These are phyloP conservation scores for Ceratobasidium sp. DNA, from an alignment of 1,284 basidiomycete species.

Conservation along the genomic window DNA sequence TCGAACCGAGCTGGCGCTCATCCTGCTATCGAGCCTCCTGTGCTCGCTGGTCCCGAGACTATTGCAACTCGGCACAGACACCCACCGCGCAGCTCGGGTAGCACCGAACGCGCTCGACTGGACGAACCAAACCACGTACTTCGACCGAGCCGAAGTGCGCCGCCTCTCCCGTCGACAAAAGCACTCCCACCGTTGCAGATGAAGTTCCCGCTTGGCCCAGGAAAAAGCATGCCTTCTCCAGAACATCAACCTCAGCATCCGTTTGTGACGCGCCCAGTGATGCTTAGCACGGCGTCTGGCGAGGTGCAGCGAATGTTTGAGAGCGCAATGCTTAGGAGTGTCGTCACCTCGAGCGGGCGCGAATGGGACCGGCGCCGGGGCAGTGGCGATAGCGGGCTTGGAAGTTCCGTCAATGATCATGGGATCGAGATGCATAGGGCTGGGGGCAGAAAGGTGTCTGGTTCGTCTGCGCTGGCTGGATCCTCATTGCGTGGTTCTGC, in stretches of 20 bases:
- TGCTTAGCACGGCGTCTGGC: slow-evolving; percentile 1
- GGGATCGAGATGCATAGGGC: not conserved
- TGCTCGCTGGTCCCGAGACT: slow-evolving; percentile 18
- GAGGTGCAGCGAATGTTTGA: slow-evolving; percentile 33
- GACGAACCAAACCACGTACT: not conserved
- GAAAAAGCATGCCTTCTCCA: slow-evolving; percentile 5
- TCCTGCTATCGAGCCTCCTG: slow-evolving; percentile 8
- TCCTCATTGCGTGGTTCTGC: slow-evolving; percentile 4
- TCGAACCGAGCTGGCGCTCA: slow-evolving; percentile 28
- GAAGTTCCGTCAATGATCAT: slow-evolving; percentile 26
- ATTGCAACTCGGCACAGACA: slow-evolving; percentile 27
- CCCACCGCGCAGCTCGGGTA: slow-evolving; percentile 27
- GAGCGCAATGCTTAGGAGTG: slow-evolving; percentile 30
- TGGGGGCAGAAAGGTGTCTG: slow-evolving; percentile 2
- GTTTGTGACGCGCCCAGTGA: slow-evolving; percentile 1
- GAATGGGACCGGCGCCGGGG: slow-evolving; percentile 22
- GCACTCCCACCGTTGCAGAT: slow-evolving; percentile 3
- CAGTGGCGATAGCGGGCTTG: slow-evolving; percentile 26
- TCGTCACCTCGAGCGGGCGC: not conserved
- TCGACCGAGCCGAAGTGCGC: slow-evolving; percentile 6
- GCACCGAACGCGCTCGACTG: slow-evolving; percentile 27
- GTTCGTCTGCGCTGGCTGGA: not conserved
- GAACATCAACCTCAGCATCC: slow-evolving; percentile 11
- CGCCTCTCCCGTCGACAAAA: not conserved
- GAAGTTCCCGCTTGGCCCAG: slow-evolving; percentile 5